Evolutionary conservation across 1,284 basidiomycete genomes (phyloP).

Genomic region (Melampsora larici-populina): DNA sequence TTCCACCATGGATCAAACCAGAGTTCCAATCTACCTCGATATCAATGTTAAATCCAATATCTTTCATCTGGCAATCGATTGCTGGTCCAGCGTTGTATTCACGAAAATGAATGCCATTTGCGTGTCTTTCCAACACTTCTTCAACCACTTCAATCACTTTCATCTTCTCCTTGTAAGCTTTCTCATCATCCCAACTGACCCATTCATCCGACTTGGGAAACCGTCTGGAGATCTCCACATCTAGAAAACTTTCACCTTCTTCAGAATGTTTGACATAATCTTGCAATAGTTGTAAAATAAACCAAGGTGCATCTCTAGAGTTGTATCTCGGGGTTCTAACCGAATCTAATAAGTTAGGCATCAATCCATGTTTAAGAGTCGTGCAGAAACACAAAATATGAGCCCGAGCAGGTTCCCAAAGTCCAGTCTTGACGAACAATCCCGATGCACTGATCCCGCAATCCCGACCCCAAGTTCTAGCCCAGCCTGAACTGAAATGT

Average conservation of each 20-base stretch:
- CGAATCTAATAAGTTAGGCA: constrained; percentile 85
- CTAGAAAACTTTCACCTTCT: constrained; percentile 74
- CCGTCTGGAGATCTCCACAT: constrained; percentile 77
- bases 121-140: constrained; percentile 92
- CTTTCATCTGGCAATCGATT: constrained; percentile 90
- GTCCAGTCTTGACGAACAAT: constrained; percentile 85
- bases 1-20: constrained; percentile 85
- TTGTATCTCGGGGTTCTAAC: constrained; percentile 64
- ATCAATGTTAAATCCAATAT: constrained; percentile 88
- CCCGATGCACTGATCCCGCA: constrained; percentile 63
- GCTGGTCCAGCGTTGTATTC: constrained; percentile 95
- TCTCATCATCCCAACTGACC: constrained; percentile 83
- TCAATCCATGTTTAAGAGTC: constrained; percentile 59
- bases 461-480: constrained; percentile 93
- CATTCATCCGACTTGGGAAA: constrained; percentile 92
- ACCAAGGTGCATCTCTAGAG: constrained; percentile 90
- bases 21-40: constrained; percentile 91
- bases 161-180: constrained; percentile 74
- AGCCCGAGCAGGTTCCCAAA: constrained; percentile 74
- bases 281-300: constrained; percentile 97
- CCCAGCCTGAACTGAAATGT: constrained; percentile 86
- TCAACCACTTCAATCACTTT: constrained; percentile 90
- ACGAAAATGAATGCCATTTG: constrained; percentile 84
- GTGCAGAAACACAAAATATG: constrained; percentile 70
- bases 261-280: constrained; percentile 83